These are phyloP conservation scores for Kluyveromyces sp. DNA, from an alignment of 1,139 yeast genomes.

Conservation along the genomic window DNA sequence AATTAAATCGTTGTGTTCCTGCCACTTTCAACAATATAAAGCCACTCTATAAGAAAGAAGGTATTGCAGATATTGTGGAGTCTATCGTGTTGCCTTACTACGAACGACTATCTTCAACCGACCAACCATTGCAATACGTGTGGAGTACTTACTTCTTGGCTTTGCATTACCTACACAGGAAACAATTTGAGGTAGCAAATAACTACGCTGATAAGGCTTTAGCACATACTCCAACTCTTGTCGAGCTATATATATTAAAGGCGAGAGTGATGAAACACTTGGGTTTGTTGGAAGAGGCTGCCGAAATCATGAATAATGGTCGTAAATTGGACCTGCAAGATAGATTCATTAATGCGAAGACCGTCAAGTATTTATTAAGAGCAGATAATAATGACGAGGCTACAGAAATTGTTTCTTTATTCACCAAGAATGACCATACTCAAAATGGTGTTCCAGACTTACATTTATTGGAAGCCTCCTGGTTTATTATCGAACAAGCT, in stretches of 20 bases:
- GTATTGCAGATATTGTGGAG: slow-evolving; percentile 38
- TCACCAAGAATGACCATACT: slow-evolving; percentile 74
- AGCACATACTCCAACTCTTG: slow-evolving; percentile 69
- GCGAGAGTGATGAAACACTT: slow-evolving; percentile 74
- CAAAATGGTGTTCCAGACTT: slow-evolving; percentile 80
- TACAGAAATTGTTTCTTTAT: slow-evolving; percentile 61
- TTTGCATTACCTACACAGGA: slow-evolving; percentile 61
- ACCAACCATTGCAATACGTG: slow-evolving; percentile 47
- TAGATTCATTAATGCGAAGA: slow-evolving; percentile 81
- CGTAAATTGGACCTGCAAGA: slow-evolving; percentile 79
- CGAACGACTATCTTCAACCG: slow-evolving; percentile 21
- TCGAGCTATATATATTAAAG: slow-evolving; percentile 71
- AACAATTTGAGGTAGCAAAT: slow-evolving; percentile 46
- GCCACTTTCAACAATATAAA: slow-evolving; percentile 82
- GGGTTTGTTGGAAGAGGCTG: slow-evolving; percentile 56
- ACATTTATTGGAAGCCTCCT: slow-evolving; percentile 83
- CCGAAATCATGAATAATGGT: slow-evolving; percentile 60
- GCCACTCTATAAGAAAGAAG: slow-evolving; percentile 54
- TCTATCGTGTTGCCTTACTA: slow-evolving; percentile 47
- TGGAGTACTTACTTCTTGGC: slow-evolving; percentile 82
- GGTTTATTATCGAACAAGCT: slow-evolving; percentile 83
- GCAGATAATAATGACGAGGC: slow-evolving; percentile 78
- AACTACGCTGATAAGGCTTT: slow-evolving; percentile 57
- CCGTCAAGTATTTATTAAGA: slow-evolving; percentile 76
- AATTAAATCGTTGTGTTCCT: slow-evolving; percentile 78